Conservation (phyloP, 495 filamentous ascomycete species). For the Tuber borchii region DNA sequence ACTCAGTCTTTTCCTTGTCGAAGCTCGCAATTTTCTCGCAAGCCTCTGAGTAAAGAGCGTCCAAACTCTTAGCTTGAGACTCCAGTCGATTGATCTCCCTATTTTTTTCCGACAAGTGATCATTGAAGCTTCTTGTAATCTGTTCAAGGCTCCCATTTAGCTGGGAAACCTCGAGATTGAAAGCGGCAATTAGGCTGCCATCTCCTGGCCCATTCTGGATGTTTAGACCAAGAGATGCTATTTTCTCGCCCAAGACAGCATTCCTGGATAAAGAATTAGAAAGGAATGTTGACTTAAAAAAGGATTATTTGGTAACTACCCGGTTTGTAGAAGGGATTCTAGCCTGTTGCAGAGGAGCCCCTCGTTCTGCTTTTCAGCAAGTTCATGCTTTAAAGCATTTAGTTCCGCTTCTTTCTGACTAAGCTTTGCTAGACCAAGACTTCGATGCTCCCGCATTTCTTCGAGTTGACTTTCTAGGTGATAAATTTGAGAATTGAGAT, state of each 20-base stretch:
- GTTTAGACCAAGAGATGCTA: neutral
- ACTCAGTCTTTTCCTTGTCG: slow-evolving; percentile 26
- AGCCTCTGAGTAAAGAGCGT: slow-evolving; percentile 1
- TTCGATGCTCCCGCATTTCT: neutral
- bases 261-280: neutral
- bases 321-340: neutral
- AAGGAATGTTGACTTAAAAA: neutral
- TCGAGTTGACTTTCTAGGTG: neutral
- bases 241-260: neutral
- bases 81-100: neutral
- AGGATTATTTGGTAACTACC: neutral
- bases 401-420: slow-evolving; percentile 20
- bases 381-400: slow-evolving; percentile 10
- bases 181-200: neutral
- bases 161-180: neutral
- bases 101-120: neutral
- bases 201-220: neutral
- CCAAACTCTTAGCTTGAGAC: neutral
- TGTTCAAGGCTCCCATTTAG: neutral
- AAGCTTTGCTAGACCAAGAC: slow-evolving; percentile 6
- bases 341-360: neutral
- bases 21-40: slow-evolving; percentile 25
- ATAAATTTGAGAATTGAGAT: neutral
- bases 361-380: neutral
- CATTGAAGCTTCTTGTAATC: neutral